Percentiles rank a stretch among this genome's conserved stretches.
phyloP scores from a whole-genome alignment of 2,329 filamentous ascomycete species.

The Colletotrichum nymphaeae region DNA sequence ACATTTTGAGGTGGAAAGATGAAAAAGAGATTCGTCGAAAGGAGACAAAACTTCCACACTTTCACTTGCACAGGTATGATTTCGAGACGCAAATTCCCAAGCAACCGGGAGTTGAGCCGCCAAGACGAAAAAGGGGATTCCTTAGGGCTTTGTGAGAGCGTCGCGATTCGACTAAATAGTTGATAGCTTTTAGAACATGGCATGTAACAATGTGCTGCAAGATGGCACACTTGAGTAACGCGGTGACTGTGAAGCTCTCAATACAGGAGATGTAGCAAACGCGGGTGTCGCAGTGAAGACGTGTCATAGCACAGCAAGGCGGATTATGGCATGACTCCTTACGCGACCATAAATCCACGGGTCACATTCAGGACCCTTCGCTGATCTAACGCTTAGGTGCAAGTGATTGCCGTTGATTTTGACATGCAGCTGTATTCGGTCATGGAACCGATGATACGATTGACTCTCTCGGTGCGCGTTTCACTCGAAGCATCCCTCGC shows the following conservation, averaged over 20 bases:
- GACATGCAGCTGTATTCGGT: not conserved
- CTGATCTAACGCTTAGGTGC: not conserved
- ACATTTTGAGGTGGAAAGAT: slow-evolving; percentile 23
- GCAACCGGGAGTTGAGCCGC: slow-evolving; percentile 11
- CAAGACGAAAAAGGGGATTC: slow-evolving; percentile 16
- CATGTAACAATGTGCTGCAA: not conserved
- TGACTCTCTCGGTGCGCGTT: not conserved
- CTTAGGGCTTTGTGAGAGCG: slow-evolving; percentile 3
- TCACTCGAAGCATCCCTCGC: not conserved
- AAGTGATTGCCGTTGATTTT: not conserved
- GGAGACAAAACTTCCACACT: slow-evolving; percentile 14
- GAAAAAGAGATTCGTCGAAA: slow-evolving; percentile 10
- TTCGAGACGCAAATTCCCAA: slow-evolving; percentile 18
- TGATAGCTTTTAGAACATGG: no score
- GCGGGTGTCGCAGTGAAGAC: no score
- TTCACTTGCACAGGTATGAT: slow-evolving; percentile 6
- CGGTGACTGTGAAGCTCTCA: no score
- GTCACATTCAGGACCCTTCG: not conserved
- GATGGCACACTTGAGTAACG: no score
- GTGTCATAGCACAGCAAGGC: not conserved
- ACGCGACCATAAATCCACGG: not conserved
- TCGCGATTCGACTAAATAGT: no score
- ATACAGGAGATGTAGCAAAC: no score
- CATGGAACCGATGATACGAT: not conserved
- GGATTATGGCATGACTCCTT: not conserved